Conservation (phyloP, 805 yeast species). For the Danielia reshetovae region DNA sequence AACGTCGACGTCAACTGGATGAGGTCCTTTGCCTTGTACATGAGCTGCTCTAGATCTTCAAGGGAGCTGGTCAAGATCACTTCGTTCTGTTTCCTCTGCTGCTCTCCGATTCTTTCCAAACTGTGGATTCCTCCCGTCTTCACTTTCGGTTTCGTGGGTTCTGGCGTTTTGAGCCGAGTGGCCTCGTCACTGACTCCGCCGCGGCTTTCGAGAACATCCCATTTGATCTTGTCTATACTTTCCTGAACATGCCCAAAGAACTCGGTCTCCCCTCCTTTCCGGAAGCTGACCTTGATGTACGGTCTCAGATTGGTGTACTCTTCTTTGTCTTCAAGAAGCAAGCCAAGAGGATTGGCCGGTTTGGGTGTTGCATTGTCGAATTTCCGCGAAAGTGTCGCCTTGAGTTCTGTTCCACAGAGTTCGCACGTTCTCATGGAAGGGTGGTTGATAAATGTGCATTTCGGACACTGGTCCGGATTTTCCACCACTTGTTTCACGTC, state of each 20-base stretch:
- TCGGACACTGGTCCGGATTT: conserved; percentile 39
- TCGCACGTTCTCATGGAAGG: conserved; percentile 77
- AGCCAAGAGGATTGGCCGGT: conserved; percentile 20
- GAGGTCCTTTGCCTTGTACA: conserved; percentile 75
- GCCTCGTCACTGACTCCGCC: conserved; percentile 20
- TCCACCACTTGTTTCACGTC: too few species aligned
- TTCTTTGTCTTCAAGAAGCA: conserved; percentile 30
- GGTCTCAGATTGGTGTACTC: conserved; percentile 29
- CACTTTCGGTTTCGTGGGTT: conserved; percentile 5
- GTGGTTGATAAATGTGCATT: conserved; percentile 81
- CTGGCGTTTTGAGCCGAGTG: conserved; percentile 24
- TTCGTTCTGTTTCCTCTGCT: conserved; percentile 54
- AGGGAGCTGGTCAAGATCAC: conserved; percentile 62
- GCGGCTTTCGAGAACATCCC: conserved; percentile 39
- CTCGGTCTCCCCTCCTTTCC: conserved; percentile 62
- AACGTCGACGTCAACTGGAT: conserved; percentile 37
- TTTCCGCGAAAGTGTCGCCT: conserved; percentile 3
- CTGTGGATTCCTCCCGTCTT: conserved; percentile 63
- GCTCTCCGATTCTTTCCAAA: conserved; percentile 54
- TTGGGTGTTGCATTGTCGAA: conserved; percentile 18
- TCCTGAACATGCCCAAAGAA: conserved; percentile 41
- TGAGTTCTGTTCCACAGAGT: conserved; percentile 63
- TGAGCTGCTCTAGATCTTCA: conserved; percentile 70
- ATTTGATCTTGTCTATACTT: conserved; percentile 44
- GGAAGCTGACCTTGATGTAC: conserved; percentile 68